These are phyloP conservation scores for Starmerella khaoyaiensis DNA, from an alignment of 805 yeast species.

Conservation along the genomic window DNA sequence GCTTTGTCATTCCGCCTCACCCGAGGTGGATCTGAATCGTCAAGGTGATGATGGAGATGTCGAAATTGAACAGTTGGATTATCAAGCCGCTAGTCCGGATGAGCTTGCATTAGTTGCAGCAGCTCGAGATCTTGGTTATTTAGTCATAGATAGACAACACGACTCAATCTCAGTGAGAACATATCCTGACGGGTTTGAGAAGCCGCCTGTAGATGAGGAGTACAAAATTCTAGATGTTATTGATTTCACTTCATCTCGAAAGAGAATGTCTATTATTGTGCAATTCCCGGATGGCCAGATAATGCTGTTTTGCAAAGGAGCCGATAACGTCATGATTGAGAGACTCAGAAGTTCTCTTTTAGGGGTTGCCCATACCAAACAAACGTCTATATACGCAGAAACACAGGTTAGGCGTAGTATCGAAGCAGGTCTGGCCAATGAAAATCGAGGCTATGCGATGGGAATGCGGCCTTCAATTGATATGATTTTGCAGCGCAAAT, in stretches of 20 bases:
- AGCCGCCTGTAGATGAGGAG: constrained; percentile 47
- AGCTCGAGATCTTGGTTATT: constrained; percentile 87
- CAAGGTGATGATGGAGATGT: constrained; percentile 22
- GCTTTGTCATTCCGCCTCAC: constrained; percentile 80
- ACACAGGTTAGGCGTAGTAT: constrained; percentile 51
- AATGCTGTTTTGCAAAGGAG: constrained; percentile 83
- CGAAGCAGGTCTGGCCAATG: constrained; percentile 43
- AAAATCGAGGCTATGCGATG: constrained; percentile 6
- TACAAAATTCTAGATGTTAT: constrained; percentile 69
- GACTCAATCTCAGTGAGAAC: constrained; percentile 52
- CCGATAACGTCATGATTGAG: constrained; percentile 80
- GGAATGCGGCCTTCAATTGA: constrained; percentile 15
- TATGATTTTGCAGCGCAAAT: constrained; percentile 15
- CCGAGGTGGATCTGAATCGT: constrained; percentile 36
- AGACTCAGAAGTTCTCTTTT: constrained; percentile 39
- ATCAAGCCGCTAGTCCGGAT: constrained; percentile 94
- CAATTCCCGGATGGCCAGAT: constrained; percentile 63
- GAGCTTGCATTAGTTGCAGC: constrained; percentile 89
- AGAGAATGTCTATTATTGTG: constrained; percentile 86
- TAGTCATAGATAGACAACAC: constrained; percentile 58
- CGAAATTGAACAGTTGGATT: constrained; percentile 52
- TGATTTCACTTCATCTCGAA: constrained; percentile 77
- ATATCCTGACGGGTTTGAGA: constrained; percentile 70
- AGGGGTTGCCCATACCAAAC: constrained; percentile 48
- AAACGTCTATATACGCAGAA: constrained; percentile 45